Conservation (phyloP, 73 alveolate species). For the Paraurostyla sp. region DNA sequence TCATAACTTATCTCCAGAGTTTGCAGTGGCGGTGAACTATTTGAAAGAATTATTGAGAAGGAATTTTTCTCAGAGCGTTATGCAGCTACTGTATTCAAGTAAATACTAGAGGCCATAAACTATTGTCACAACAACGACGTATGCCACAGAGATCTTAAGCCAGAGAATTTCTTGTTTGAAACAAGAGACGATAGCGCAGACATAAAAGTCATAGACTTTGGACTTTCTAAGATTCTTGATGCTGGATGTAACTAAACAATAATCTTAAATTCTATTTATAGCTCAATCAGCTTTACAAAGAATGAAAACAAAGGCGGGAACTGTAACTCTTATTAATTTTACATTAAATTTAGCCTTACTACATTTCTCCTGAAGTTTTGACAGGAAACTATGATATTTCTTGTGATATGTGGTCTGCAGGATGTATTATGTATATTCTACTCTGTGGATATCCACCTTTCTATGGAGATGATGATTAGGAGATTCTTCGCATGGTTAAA, state of each 20-base stretch:
- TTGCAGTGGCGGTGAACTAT: constrained; percentile 90
- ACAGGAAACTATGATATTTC: constrained; percentile 78
- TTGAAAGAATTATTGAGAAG: constrained; percentile 74
- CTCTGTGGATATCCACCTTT: constrained; percentile 88
- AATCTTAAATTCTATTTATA: background rate
- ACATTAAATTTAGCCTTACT: too few species aligned
- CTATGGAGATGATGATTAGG: constrained; percentile 79
- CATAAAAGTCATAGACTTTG: constrained; percentile 75
- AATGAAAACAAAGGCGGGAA: constrained; percentile 80
- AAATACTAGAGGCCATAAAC: constrained; percentile 81
- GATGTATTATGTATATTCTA: constrained; percentile 82
- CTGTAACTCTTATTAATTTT: too few species aligned
- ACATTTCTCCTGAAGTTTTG: constrained; percentile 83
- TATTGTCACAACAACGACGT: constrained; percentile 87
- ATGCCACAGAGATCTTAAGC: constrained; percentile 90
- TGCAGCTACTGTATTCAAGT: constrained; percentile 85
- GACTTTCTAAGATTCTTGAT: constrained; percentile 73
- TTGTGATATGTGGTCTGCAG: constrained; percentile 90
- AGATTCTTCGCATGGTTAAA: constrained; percentile 57
- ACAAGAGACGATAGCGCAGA: constrained; percentile 67
- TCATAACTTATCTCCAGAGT: background rate
- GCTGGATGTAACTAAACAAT: constrained; percentile 7
- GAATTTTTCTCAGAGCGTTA: constrained; percentile 81
- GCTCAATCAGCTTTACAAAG: constrained; percentile 51
- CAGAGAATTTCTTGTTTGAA: constrained; percentile 85